Base-by-base conservation (phyloP, 371 early-diverging fungal genomes). In the Mucor mucedo region DNA sequence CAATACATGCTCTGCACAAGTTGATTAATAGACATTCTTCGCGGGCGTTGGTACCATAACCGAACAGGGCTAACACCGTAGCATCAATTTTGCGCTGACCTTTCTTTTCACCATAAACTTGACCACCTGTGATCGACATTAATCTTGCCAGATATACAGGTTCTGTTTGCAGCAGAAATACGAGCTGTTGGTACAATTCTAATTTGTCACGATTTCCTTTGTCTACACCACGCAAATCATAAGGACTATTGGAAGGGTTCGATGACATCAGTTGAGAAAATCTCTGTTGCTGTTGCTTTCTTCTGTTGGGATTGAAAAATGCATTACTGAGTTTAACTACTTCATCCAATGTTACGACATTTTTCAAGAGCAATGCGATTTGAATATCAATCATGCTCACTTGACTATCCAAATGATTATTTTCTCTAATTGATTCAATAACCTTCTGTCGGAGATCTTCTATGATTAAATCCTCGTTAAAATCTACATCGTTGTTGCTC, bases 21-120 rank as follows among this genome's bases (percentile, higher is more conserved):
- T 93, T 94, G 60, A 98, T 88, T 67, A 99, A 80, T 52, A 99
- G 73, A 70, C 95, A 99, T 77, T 99, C 99, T 69, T 99, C 99
- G 30, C 98, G 87, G 9, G 88, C 86, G 73, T 97, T 95, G 63
- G 97, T 97, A 1, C 95, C 98, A 76, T 94, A 96, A 2, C 97
- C 96, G 77, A 93, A 99, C 55, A 99, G 71, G 8, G 96, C 90
- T 52, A 99, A 71, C 0, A 98, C 93, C 0, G 93, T 91, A 3
- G 91, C 85, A 67, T 97, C 97, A 44, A 98, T 87, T 56, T 96
- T 90, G 47, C 83, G 85, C 13, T 72, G 68, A 2, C 72, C 72
- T 21, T 68, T 72, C 11, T 58, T 61, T 13, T 73, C 75, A 9
- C 70, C 86, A 71, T 72, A 82, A 71, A 69, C 76, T 33, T 84